Percentiles rank a stretch among this genome's conserved stretches.
Conservation (phyloP, 1,139 yeast species). For the Yamadazyma conglobata region DNA sequence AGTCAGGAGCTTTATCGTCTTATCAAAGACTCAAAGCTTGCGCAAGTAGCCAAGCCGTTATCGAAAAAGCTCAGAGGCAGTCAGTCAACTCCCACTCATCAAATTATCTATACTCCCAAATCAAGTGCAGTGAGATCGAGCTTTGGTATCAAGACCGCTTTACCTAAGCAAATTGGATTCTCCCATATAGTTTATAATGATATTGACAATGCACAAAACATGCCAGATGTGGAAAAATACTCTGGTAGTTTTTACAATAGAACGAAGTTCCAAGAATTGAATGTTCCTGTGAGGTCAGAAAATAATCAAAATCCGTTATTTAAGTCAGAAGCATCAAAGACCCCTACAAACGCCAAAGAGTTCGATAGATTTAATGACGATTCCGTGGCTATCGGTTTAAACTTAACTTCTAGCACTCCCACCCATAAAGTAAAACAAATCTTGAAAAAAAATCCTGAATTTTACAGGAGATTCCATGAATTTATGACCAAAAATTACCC, state of each 20-base stretch:
- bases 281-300: constrained; percentile 33
- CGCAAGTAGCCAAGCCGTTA: constrained; percentile 47
- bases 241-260: constrained; percentile 39
- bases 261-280: constrained; percentile 43
- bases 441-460: constrained; percentile 31
- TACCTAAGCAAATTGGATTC: constrained; percentile 42
- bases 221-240: constrained; percentile 49
- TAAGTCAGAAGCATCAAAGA: constrained; percentile 22
- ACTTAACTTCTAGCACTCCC: constrained; percentile 26
- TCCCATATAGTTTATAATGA: constrained; percentile 44
- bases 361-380: constrained; percentile 19
- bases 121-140: constrained; percentile 41
- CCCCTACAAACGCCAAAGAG: constrained; percentile 11
- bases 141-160: constrained; percentile 43
- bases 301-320: constrained; percentile 34
- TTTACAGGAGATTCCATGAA: constrained; percentile 28
- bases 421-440: constrained; percentile 25
- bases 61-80: constrained; percentile 31
- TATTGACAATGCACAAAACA: constrained; percentile 39
- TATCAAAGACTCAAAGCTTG: constrained; percentile 41
- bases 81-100: constrained; percentile 40
- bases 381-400: constrained; percentile 24
- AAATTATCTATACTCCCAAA: constrained; percentile 42
- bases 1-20: constrained; percentile 37
- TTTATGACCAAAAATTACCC: constrained; percentile 39